A percentile compares a stretch with the other conserved stretches of the same genome.
Evolutionary conservation across 2,329 filamentous ascomycete genomes (phyloP).

Genomic region (Aschersonia sp.): DNA sequence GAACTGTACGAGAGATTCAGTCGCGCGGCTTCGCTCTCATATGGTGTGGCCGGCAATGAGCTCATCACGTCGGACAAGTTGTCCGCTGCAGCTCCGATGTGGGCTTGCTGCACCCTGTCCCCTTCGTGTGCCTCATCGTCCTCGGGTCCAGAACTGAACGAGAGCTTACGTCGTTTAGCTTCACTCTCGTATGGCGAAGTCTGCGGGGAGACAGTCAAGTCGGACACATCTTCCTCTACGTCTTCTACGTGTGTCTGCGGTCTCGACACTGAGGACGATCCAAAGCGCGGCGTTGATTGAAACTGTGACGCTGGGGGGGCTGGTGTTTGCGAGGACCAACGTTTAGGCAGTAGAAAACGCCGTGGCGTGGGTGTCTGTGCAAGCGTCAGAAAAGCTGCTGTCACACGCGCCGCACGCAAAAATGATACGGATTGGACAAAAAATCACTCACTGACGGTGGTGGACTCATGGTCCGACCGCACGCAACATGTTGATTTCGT

Average conservation of each 20-base stretch:
- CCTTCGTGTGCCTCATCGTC: not conserved
- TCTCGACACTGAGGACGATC: constrained; percentile 15
- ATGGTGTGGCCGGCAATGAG: no score
- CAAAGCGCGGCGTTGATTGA: constrained; percentile 24
- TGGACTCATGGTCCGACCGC: constrained; percentile 1
- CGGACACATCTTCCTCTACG: constrained; percentile 9
- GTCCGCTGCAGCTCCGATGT: no score
- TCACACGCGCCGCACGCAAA: not conserved
- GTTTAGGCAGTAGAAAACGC: constrained; percentile 20
- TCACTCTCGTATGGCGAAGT: no score
- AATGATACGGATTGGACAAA: not conserved
- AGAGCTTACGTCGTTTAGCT: not conserved
- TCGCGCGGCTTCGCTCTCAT: no score
- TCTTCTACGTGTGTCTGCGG: constrained; percentile 14
- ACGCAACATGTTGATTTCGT: not conserved
- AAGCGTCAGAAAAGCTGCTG: not conserved
- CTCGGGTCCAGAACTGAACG: not conserved
- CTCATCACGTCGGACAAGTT: no score
- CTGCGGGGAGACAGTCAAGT: no score
- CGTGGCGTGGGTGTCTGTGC: constrained; percentile 24
- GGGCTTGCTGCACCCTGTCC: no score
- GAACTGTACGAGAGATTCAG: not conserved
- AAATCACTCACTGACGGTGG: constrained; percentile 1
- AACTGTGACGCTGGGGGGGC: constrained; percentile 15
- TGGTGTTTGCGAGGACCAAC: constrained; percentile 17